Base-by-base conservation (phyloP, 2,329 filamentous ascomycete species). In the Xylaria sp. region DNA sequence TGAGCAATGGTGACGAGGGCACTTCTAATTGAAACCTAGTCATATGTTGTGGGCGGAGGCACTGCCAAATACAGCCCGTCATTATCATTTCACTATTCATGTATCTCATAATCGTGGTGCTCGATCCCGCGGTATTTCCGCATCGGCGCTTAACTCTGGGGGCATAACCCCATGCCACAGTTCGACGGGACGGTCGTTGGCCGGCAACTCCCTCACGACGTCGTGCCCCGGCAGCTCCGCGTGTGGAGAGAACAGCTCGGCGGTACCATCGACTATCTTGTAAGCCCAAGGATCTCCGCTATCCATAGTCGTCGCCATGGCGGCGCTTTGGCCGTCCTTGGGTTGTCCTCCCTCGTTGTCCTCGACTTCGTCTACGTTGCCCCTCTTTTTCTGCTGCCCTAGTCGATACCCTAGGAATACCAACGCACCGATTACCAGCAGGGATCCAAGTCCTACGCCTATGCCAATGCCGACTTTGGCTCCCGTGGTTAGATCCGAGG, bases 381-480 rank as follows among this genome's bases (percentile, higher is more conserved):
- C 9, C 29, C 17, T 33, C 27, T 19, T 58, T 47, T 40, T 64
- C 40, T 15, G 43, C 37, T 21, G 54, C 25, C 60, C 60, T 2
- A 62, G 52, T 21, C 56, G 55, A 10, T 54, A 63, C 8, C 53
- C 48, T 13, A 65, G 17, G 48, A 58, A 63, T 21, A 63, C 38
- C n/a, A 65, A 10, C 8, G 52, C 60, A 23, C 47, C 19, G 17
- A 65, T 57, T 19, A 72, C 58, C 1, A 58, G 67, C 10, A 72
- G 51, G 21, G 57, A 60, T 2, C 72, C 74, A 25, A 73, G 64
- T n/a, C 65, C 71, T 2, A 73, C 72, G 17, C 78, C 79, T 0
- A 78, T 73, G 4, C 75, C 78, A 4, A 81, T 72, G 6, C 63
- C 63, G 17, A 56, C 55, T n/a, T 63, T 62, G 15, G 53, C 57